Percentiles rank a stretch among this genome's conserved stretches.
These are phyloP conservation scores for Fabrea salina DNA, from an alignment of 169 alveolate species.

Conservation along the genomic window DNA sequence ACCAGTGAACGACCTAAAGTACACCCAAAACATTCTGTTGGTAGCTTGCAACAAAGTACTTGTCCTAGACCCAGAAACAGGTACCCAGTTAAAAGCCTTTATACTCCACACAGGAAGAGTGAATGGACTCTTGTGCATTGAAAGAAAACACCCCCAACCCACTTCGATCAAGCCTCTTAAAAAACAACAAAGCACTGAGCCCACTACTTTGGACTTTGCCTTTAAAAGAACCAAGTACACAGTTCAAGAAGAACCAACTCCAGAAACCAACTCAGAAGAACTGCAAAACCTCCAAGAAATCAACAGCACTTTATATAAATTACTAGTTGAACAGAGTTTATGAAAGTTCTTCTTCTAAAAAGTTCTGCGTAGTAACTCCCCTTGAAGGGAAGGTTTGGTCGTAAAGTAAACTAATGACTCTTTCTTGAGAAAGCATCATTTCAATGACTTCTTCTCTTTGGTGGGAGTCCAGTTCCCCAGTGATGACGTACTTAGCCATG, in stretches of 20 bases:
- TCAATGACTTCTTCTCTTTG: constrained; percentile 57
- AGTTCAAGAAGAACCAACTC: not conserved
- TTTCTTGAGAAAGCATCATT: constrained; percentile 48
- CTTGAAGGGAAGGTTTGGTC: constrained; percentile 66
- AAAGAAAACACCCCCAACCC: no score
- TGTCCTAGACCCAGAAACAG: no score
- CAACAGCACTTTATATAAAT: not conserved
- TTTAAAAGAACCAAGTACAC: no score
- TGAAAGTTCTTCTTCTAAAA: not conserved
- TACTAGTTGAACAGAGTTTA: constrained; percentile 6
- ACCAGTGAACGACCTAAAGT: no score
- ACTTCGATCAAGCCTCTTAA: no score
- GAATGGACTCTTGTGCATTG: no score
- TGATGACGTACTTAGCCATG: not conserved
- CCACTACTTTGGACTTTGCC: no score
- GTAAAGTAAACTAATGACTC: constrained; percentile 55
- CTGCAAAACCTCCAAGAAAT: not conserved
- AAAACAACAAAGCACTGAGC: no score
- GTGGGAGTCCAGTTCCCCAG: constrained; percentile 31
- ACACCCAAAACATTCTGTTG: no score
- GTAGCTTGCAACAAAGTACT: no score
- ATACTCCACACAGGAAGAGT: no score
- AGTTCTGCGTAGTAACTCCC: constrained; percentile 19
- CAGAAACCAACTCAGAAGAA: not conserved
- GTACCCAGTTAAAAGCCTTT: no score